Percentiles rank a stretch among this genome's conserved stretches.
These are phyloP conservation scores for Tetracladium setigerum DNA, from an alignment of 495 filamentous ascomycete species.

Conservation along the genomic window DNA sequence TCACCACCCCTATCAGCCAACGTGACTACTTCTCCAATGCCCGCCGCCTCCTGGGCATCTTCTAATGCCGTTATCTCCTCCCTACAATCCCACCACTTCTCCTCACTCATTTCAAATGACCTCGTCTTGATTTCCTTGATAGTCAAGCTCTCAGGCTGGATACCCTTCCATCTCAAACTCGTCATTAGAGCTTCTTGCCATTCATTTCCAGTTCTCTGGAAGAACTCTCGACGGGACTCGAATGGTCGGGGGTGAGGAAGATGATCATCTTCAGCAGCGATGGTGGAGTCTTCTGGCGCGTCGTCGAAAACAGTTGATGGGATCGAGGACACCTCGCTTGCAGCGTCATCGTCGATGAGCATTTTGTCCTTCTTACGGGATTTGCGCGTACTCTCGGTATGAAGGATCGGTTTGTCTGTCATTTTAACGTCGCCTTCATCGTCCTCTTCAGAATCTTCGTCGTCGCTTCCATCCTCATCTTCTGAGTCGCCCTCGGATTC, in stretches of 20 bases:
- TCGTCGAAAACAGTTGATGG: constrained; percentile 31
- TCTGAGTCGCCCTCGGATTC: constrained; percentile 59
- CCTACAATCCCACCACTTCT: constrained; percentile 97
- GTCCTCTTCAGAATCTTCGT: constrained; percentile 57
- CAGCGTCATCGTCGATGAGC: constrained; percentile 24
- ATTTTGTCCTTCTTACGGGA: constrained; percentile 42
- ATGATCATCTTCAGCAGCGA: constrained; percentile 43
- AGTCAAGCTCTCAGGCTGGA: constrained; percentile 51
- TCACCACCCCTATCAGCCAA: constrained; percentile 58
- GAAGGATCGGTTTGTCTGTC: constrained; percentile 51
- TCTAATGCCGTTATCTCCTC: constrained; percentile 91
- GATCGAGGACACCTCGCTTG: constrained; percentile 23
- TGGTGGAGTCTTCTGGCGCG: constrained; percentile 38
- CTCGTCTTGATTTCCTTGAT: constrained; percentile 87
- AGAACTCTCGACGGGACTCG: constrained; percentile 88
- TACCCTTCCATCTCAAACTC: constrained; percentile 49
- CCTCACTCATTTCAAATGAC: constrained; percentile 83
- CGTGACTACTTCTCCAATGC: constrained; percentile 91
- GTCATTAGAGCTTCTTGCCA: constrained; percentile 85
- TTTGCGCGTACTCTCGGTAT: constrained; percentile 22
- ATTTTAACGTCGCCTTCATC: constrained; percentile 66
- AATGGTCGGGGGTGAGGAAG: constrained; percentile 74
- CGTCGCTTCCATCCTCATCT: constrained; percentile 62
- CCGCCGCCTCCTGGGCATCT: constrained; percentile 92
- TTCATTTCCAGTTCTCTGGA: constrained; percentile 72